Conservation (phyloP, 148 eudicot genomes). For the Persicaria maculosa region DNA sequence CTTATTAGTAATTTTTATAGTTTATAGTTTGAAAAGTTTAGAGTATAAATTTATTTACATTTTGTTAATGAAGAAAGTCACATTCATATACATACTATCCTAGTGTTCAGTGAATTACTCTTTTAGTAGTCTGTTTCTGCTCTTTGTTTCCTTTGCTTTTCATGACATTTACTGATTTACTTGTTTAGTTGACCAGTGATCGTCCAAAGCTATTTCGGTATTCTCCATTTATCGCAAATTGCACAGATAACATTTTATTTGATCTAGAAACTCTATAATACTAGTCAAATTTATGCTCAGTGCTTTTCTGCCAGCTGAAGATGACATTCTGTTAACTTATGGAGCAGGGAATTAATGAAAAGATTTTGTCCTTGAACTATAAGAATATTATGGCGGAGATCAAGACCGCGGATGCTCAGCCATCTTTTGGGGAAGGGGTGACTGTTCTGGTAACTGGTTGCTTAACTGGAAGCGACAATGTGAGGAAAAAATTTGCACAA, state of each 20-base stretch:
- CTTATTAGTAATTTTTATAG: slow-evolving; percentile 1
- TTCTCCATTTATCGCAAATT: background rate
- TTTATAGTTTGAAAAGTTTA: background rate
- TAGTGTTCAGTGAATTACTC: background rate
- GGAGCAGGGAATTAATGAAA: slow-evolving; percentile 64
- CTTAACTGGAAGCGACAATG: slow-evolving; percentile 53
- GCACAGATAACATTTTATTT: background rate
- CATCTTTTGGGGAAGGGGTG: slow-evolving; percentile 63
- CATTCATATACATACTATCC: background rate
- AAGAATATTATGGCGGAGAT: slow-evolving; percentile 64
- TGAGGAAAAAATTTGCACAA: slow-evolving; percentile 58
- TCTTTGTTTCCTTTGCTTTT: background rate
- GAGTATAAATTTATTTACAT: too few relatives aligned
- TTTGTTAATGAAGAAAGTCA: too few relatives aligned
- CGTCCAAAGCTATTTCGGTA: background rate
- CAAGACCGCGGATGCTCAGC: slow-evolving; percentile 79
- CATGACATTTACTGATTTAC: background rate
- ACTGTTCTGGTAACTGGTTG: slow-evolving; percentile 74
- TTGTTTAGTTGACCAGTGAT: background rate
- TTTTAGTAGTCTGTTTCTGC: background rate
- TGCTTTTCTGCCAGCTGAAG: background rate
- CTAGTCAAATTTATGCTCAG: background rate
- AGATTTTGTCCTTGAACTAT: slow-evolving; percentile 54
- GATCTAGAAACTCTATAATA: background rate
- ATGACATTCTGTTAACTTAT: background rate